Conservation (phyloP, 2,329 filamentous ascomycete genomes). For the Fusarium austroafricanum region DNA sequence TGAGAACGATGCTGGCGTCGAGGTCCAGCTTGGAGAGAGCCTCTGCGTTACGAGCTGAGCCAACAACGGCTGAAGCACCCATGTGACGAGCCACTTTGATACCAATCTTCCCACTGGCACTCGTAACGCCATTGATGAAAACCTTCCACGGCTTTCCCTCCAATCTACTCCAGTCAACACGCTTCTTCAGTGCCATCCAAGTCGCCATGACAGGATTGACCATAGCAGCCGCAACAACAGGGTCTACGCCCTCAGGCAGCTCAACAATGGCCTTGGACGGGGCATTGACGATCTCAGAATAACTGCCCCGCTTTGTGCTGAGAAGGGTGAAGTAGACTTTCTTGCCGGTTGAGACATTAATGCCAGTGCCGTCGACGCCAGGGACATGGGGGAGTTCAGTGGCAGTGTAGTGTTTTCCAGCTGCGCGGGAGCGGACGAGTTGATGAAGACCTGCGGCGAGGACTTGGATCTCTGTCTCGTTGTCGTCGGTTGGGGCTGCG, state of each 20-base stretch:
- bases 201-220: constrained; percentile 66
- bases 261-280: constrained; percentile 52
- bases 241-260: constrained; percentile 59
- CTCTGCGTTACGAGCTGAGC: constrained; percentile 60
- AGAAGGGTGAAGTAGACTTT: constrained; percentile 61
- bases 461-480: constrained; percentile 62
- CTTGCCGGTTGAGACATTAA: constrained; percentile 57
- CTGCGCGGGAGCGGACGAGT: constrained; percentile 64
- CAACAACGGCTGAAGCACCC: constrained; percentile 63
- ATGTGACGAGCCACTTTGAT: constrained; percentile 59
- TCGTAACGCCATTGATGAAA: constrained; percentile 65
- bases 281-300: constrained; percentile 62
- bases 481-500: constrained; percentile 49
- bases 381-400: constrained; percentile 62
- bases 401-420: constrained; percentile 66
- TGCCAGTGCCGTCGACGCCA: constrained; percentile 65
- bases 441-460: constrained; percentile 64
- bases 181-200: constrained; percentile 67
- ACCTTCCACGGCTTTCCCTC: constrained; percentile 57
- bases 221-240: constrained; percentile 62
- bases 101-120: constrained; percentile 63
- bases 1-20: constrained; percentile 59
- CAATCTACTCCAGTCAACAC: constrained; percentile 50
- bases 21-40: constrained; percentile 58
- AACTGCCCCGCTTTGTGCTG: constrained; percentile 55